A percentile compares a stretch with the other conserved stretches of the same genome.
Evolutionary conservation across 768 basidiomycete species (phyloP).

Genomic region (Boletus edulis): DNA sequence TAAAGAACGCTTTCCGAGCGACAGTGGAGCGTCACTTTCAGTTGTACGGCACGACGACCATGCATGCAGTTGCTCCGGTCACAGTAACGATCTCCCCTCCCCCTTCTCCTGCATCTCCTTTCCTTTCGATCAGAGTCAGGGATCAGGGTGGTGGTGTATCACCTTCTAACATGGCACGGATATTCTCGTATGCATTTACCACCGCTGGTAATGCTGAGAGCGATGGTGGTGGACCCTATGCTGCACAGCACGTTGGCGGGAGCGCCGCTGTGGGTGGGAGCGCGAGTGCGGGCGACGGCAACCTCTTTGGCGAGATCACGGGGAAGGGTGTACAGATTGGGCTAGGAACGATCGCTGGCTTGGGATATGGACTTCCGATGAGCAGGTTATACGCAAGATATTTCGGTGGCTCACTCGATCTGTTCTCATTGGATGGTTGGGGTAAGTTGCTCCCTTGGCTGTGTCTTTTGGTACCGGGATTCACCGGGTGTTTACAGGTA

Average conservation of each 20-base stretch:
- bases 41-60: conserved; percentile 33
- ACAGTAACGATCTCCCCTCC: conserved; percentile 69
- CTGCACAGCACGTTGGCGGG: conserved; percentile 75
- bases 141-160: conserved; percentile 88
- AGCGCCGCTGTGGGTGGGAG: conserved; percentile 56
- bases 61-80: conserved; percentile 54
- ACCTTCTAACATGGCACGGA: conserved; percentile 66
- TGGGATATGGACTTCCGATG: conserved; percentile 87
- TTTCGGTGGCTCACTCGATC: conserved; percentile 82
- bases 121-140: conserved; percentile 75
- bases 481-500: conserved; percentile 32
- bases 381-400: conserved; percentile 76
- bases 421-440: conserved; percentile 83
- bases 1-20: conserved; percentile 90
- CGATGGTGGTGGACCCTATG: conserved; percentile 67
- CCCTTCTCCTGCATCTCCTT: conserved; percentile 35
- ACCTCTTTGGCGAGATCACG: conserved; percentile 76
- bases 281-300: conserved; percentile 39
- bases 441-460: conserved; percentile 41
- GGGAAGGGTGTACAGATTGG: conserved; percentile 75
- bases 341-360: conserved; percentile 85
- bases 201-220: conserved; percentile 62
- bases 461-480: background rate
- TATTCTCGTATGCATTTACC: conserved; percentile 92
- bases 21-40: conserved; percentile 74